Evolutionary conservation across 1,284 basidiomycete species (phyloP), one percentile per base, ranked within the genome.

Genomic region (Paramarasmius palmivorus): DNA sequence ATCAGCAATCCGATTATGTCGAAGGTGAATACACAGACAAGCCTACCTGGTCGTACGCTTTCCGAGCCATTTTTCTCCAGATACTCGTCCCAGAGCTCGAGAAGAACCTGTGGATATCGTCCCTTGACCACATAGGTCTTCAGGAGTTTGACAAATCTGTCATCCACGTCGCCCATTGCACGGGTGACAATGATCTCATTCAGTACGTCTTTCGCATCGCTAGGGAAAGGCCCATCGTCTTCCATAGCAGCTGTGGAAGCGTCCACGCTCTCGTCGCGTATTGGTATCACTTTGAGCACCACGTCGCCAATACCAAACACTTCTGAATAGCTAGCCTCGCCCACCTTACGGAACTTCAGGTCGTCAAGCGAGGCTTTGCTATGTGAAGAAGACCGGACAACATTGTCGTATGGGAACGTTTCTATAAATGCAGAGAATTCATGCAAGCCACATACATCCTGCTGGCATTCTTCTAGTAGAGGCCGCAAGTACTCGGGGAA

Each of bases 291-390:
- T 73, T 97, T 97, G 61, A 95, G 76, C 15, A 96, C 93, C 34
- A 93, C 83, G 59, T 88, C 82, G 1, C 86, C 85, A 47, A 95
- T 85, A 3, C 88, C 88, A 71, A 93, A 99, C n/a, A 99, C 97
- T 66, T 99, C 96, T 0, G 94, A 97, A 69, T 92, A 99, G 46
- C 92, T 94, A 10, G 96, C 96, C 72, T 99, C 96, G 42, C 95
- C 96, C 50, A 98, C 87, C 72, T 99, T 99, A 58, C 74, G 76
- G 68, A 92, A 91, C 12, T 59, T 54, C 7, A 60, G 35, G 7
- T 62, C 53, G 35, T 48, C 63, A 15, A 60, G 32, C 4, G 45
- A 20, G n/a, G 46, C 37, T 26, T 32, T n/a, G 10, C 36, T 32
- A 9, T 29, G 44, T 7, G 42, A 55, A 17, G 65, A 62, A 19